Conservation (phyloP, 176 grass and related monocot species). For the Carex scoparia region DNA sequence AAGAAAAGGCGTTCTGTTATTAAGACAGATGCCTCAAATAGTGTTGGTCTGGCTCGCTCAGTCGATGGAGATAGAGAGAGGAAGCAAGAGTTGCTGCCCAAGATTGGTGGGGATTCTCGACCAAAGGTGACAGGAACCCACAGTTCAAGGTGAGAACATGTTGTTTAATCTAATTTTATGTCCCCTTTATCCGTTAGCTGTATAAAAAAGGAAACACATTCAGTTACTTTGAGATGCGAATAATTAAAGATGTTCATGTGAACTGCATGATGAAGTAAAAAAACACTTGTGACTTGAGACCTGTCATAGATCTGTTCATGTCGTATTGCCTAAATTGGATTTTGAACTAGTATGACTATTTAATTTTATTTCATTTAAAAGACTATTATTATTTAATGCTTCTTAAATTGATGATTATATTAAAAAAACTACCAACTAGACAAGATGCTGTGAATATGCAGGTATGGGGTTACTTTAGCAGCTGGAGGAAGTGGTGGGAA, state of each 20-base stretch:
- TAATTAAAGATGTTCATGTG: background rate
- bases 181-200: background rate
- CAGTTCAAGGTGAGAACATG: constrained; percentile 54
- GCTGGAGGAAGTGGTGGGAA: constrained; percentile 38
- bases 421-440: background rate
- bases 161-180: constrained; percentile 20
- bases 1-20: constrained; percentile 85
- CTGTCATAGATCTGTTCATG: constrained; percentile 19
- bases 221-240: background rate
- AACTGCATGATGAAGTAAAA: background rate
- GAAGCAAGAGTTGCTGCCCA: constrained; percentile 62
- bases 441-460: constrained; percentile 35
- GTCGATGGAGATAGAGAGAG: constrained; percentile 54
- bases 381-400: background rate
- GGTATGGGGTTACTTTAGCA: constrained; percentile 45
- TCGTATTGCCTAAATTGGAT: background rate
- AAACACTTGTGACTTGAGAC: constrained; percentile 20
- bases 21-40: constrained; percentile 48
- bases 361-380: background rate
- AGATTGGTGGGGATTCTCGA: constrained; percentile 53
- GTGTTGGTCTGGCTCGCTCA: constrained; percentile 39
- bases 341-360: background rate
- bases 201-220: background rate
- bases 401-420: constrained; percentile 18
- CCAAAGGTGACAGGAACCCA: constrained; percentile 41